A percentile compares a stretch with the other conserved stretches of the same genome.
phyloP scores from a whole-genome alignment of 768 basidiomycete species.

The Leccinum pellstonianum region DNA sequence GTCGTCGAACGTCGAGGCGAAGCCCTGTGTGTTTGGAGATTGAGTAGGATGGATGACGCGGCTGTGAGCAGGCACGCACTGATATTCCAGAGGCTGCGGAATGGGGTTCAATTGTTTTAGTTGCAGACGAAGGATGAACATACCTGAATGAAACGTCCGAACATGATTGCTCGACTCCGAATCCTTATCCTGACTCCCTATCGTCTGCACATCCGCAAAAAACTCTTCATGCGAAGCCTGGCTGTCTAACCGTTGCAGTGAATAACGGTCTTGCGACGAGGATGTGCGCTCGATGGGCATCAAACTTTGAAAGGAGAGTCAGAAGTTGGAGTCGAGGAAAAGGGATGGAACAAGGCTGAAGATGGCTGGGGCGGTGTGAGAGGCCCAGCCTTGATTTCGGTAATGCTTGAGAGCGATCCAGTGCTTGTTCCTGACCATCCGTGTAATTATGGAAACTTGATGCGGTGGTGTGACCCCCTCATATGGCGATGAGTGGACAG shows the following conservation, averaged over 20 bases:
- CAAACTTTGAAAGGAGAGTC: conserved; percentile 1
- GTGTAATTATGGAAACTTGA: neutral
- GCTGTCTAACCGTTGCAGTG: conserved; percentile 14
- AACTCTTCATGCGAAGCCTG: conserved; percentile 2
- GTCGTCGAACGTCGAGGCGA: conserved; percentile 16
- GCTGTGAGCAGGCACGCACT: conserved; percentile 11
- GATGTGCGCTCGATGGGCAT: conserved; percentile 22
- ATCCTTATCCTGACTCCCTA: conserved; percentile 27
- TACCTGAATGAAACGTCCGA: conserved; percentile 21
- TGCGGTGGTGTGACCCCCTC: neutral
- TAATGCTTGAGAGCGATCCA: neutral
- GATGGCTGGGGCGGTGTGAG: neutral
- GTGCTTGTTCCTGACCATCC: neutral
- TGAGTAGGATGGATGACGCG: neutral
- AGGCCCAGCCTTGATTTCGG: neutral
- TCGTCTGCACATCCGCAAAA: conserved; percentile 12
- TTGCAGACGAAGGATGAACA: too few relatives aligned
- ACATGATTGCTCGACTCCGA: conserved; percentile 12
- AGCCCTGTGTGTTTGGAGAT: neutral
- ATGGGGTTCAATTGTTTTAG: neutral
- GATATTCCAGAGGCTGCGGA: conserved; percentile 16
- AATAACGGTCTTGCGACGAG: conserved; percentile 12
- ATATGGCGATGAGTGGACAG: too few relatives aligned
- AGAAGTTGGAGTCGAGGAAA: too few relatives aligned
- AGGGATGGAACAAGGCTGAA: neutral